A percentile compares a stretch with the other conserved stretches of the same genome.
phyloP scores from a whole-genome alignment of 208 protist species.

The Trypanosoma theileri region DNA sequence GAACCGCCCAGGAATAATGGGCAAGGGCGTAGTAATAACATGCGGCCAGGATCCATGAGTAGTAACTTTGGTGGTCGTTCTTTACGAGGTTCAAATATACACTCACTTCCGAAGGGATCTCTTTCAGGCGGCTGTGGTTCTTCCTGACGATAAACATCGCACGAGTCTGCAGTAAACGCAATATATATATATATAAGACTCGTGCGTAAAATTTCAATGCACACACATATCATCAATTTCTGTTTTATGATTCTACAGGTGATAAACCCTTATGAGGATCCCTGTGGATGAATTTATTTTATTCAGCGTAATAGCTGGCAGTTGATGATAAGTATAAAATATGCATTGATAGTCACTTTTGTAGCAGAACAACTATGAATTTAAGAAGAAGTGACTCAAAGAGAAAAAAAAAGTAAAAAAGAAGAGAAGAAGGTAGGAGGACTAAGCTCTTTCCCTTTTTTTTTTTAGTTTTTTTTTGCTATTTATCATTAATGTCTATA shows the following conservation, averaged over 20 bases:
- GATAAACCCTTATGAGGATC: conserved; percentile 37
- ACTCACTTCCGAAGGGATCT: conserved; percentile 43
- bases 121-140: conserved; percentile 31
- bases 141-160: conserved; percentile 34
- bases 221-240: conserved; percentile 3
- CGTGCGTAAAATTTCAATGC: too few relatives aligned
- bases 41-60: conserved; percentile 23
- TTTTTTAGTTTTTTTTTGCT: neutral
- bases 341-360: neutral
- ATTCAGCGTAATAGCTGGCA: conserved; percentile 1
- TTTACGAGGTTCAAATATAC: conserved; percentile 44
- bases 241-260: conserved; percentile 43
- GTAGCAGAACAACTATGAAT: too few relatives aligned
- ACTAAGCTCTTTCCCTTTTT: too few relatives aligned
- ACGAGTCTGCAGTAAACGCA: neutral
- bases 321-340: neutral
- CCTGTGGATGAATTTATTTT: conserved; percentile 54
- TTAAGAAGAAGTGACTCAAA: too few relatives aligned
- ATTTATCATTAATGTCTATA: too few relatives aligned
- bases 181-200: neutral
- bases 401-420: too few relatives aligned
- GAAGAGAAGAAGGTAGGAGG: too few relatives aligned
- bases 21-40: conserved; percentile 29
- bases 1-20: conserved; percentile 41
- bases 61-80: conserved; percentile 30